Evolutionary conservation across 2,329 filamentous ascomycete species (phyloP).

Genomic region (Daldinia sp.): DNA sequence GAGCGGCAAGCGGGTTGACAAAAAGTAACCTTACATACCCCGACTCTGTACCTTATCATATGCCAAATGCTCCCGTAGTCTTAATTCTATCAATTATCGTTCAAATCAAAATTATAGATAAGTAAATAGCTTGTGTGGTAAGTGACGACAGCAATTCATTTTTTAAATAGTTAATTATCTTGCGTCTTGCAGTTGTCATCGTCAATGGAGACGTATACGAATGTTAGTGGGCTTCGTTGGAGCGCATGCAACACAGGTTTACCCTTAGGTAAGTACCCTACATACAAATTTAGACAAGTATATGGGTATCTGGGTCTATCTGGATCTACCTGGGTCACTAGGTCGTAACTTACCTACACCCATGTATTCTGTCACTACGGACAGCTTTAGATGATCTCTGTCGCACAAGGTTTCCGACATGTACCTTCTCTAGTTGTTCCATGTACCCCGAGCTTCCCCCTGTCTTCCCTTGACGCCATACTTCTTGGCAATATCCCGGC

Average conservation of each 20-base stretch:
- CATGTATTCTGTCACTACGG: neutral
- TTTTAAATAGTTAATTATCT: neutral
- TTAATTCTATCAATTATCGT: neutral
- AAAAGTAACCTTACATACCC: neutral
- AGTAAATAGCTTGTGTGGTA: neutral
- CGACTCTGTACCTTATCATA: neutral
- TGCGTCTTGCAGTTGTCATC: neutral
- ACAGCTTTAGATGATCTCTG: conserved; percentile 6
- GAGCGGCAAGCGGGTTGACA: conserved; percentile 20
- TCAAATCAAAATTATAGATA: neutral
- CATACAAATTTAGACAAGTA: too few relatives aligned
- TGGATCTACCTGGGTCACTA: too few relatives aligned
- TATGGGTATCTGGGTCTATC: too few relatives aligned
- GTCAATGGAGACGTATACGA: neutral
- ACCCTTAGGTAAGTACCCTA: too few relatives aligned
- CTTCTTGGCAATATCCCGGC: conserved; percentile 16
- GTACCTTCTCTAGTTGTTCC: conserved; percentile 34
- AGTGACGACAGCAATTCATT: neutral
- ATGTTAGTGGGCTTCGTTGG: conserved; percentile 1
- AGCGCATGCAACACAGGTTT: neutral
- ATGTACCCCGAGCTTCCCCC: conserved; percentile 26
- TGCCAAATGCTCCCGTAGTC: neutral
- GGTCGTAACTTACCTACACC: neutral
- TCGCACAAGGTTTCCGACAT: conserved; percentile 37
- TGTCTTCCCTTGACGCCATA: conserved; percentile 15